A percentile compares a stretch with the other conserved stretches of the same genome.
These are phyloP conservation scores for Cotoneaster glaucophyllus DNA, from an alignment of 306 rosid species.

Conservation along the genomic window DNA sequence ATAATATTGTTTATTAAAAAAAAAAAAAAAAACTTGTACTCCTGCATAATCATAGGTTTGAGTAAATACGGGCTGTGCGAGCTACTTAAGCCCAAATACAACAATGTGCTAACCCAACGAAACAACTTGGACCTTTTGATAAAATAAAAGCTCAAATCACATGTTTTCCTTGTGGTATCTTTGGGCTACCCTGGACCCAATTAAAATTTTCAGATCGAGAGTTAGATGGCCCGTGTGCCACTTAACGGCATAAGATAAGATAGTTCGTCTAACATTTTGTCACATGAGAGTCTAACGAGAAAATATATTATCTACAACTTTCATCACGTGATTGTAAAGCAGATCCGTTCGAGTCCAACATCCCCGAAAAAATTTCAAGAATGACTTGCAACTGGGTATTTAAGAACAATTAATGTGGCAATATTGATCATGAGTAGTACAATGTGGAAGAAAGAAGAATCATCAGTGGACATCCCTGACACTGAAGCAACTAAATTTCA, in stretches of 20 bases:
- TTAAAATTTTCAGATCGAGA: background rate
- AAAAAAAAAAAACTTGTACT: too few species aligned
- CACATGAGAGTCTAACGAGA: background rate
- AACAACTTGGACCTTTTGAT: background rate
- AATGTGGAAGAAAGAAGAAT: background rate
- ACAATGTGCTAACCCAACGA: background rate
- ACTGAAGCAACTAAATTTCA: slow-evolving; percentile 18
- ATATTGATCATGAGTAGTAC: background rate
- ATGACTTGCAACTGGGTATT: background rate
- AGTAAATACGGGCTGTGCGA: too few species aligned
- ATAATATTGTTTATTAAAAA: too few species aligned
- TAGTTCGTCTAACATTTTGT: background rate
- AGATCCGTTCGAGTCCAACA: background rate
- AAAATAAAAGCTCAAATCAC: background rate
- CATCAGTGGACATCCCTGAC: background rate
- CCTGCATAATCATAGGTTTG: too few species aligned
- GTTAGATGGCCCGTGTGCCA: background rate
- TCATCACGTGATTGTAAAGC: background rate
- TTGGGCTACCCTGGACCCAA: background rate
- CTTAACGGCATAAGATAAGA: too few species aligned
- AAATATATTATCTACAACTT: background rate
- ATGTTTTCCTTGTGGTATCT: background rate
- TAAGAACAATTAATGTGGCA: background rate
- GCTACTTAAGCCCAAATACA: background rate
- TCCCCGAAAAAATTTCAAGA: background rate